Base-by-base conservation (phyloP, 129 eudicot genomes). In the Pittosporum tobira region DNA sequence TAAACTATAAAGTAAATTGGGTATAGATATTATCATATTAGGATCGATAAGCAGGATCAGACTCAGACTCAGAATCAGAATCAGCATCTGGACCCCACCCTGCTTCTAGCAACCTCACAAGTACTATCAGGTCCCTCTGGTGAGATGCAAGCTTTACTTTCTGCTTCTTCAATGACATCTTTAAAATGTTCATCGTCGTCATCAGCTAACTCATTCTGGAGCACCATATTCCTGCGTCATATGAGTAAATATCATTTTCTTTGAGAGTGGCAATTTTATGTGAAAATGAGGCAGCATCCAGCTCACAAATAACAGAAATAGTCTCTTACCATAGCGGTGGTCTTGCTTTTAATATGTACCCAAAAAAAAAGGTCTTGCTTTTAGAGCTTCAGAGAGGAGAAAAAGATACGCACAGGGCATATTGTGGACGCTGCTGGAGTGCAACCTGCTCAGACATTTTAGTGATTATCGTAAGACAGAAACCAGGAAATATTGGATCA, bases 121-220 rank as follows among this genome's bases (percentile, higher is more conserved):
- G 21, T 47, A 8, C 27, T 73, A 49, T 59, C 61, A 38, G 62
- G 67, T 23, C 34, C 56, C 53, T 48, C 72, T 48, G 67, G 36
- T 22, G 30, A 47, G 38, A 40, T 55, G 56, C 34, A 19, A 47
- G 68, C 50, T 23, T 51, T 31, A 63, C 59, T 65, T 28, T 72
- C 85, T 14, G 75, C 63, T 21, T 81, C 87, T 61, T 87, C 96
- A 48, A 63, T 70, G 22, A 77, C 65, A 67, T 93, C 99, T 65
- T 87, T 80, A 69, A 93, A 93, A 81, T 93, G 99, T 73, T 93
- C 99, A 63, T 76, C 61, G 45, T 93, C 99, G 26, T 93, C 99
- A 81, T 93, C 94, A 63, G 76, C 80, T 48, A 72, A 52, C 86
- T 93, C 99, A 62, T 77, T 87, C 70, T 93, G 99, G 57, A 87